Conservation (phyloP, 129 eudicot genomes). For the Smallanthus sonchifolius region DNA sequence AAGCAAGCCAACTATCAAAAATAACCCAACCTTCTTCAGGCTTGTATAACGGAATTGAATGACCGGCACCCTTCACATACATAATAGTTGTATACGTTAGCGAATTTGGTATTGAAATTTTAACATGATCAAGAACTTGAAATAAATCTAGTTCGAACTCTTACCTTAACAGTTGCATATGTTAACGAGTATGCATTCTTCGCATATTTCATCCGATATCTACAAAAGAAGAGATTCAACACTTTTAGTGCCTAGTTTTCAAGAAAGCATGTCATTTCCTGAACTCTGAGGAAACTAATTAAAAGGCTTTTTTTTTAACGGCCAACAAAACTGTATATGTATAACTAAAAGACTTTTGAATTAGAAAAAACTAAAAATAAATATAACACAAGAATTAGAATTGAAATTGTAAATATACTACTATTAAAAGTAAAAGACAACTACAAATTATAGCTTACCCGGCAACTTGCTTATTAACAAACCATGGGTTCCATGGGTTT, state of each 20-base stretch:
- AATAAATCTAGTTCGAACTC: not conserved
- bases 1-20: slow-evolving; percentile 21
- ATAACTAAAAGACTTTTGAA: too few relatives aligned
- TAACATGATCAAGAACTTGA: too few relatives aligned
- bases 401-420: too few relatives aligned
- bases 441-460: slow-evolving; percentile 13
- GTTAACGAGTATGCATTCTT: not conserved
- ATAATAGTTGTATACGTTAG: not conserved
- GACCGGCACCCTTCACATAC: slow-evolving; percentile 23
- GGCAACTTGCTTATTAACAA: slow-evolving; percentile 12
- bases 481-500: slow-evolving; percentile 26
- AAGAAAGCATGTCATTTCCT: too few relatives aligned
- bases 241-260: too few relatives aligned
- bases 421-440: too few relatives aligned
- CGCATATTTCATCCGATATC: not conserved
- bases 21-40: slow-evolving; percentile 20
- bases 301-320: too few relatives aligned
- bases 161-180: slow-evolving; percentile 15
- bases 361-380: too few relatives aligned
- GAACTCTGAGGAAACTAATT: too few relatives aligned
- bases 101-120: not conserved
- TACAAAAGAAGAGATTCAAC: not conserved
- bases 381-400: too few relatives aligned
- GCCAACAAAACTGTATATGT: too few relatives aligned
- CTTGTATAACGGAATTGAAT: slow-evolving; percentile 8